phyloP scores from a whole-genome alignment of 805 yeast species.

The Candida stauntonica region DNA sequence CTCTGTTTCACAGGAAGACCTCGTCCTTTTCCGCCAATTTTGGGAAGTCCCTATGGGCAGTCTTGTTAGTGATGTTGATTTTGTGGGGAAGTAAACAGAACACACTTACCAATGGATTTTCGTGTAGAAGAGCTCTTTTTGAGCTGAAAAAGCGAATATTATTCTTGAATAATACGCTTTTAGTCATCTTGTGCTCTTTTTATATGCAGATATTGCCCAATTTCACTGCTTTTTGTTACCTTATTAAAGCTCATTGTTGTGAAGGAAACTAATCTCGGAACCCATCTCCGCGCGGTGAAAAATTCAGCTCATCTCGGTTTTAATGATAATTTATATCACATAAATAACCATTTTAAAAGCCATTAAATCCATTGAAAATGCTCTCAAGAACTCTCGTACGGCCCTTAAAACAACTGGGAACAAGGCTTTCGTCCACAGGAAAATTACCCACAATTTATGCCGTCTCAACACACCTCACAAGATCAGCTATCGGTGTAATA shows the following conservation, averaged over 20 bases:
- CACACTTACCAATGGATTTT: slow-evolving; percentile 50
- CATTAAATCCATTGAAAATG: no score
- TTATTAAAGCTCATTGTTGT: no score
- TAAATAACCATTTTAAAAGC: no score
- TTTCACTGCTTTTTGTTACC: no score
- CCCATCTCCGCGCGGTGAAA: no score
- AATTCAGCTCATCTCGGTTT: no score
- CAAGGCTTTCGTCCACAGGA: slow-evolving; percentile 5
- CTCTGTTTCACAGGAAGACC: slow-evolving; percentile 52
- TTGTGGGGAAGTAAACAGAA: background rate
- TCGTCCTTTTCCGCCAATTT: slow-evolving; percentile 32
- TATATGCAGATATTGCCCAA: no score
- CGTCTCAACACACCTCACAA: slow-evolving; percentile 73
- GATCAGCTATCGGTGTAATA: slow-evolving; percentile 84
- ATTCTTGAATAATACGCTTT: no score
- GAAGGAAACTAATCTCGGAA: no score
- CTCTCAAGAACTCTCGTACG: background rate
- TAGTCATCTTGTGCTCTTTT: no score
- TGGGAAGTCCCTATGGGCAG: slow-evolving; percentile 21
- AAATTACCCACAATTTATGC: slow-evolving; percentile 69
- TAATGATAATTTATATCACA: no score
- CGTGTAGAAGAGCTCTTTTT: slow-evolving; percentile 30
- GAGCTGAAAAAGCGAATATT: slow-evolving; percentile 2
- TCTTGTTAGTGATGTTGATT: background rate
- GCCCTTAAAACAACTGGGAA: background rate